phyloP scores from a whole-genome alignment of 768 basidiomycete species.

The Termitomyces sp. region DNA sequence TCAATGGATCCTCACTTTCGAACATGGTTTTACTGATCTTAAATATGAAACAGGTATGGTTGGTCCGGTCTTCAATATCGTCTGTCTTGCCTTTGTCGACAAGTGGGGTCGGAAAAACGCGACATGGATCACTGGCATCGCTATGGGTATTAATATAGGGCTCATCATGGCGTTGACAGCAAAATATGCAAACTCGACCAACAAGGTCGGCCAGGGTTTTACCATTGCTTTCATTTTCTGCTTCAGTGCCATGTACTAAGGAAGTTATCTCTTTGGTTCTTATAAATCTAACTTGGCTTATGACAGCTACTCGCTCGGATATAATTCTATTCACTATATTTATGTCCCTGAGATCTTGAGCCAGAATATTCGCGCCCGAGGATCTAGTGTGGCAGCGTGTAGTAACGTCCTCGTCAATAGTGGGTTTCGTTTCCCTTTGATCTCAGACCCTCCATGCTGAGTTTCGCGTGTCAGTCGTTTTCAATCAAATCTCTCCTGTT shows the following conservation, averaged over 20 bases:
- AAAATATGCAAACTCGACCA: not conserved
- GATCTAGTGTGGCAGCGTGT: not conserved
- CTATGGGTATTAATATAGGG: constrained; percentile 9
- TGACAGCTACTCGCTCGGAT: not conserved
- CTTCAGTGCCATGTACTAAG: not conserved
- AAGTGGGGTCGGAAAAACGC: constrained; percentile 10
- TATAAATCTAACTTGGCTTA: not conserved
- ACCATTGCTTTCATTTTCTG: constrained; percentile 7
- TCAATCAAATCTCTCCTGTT: not conserved
- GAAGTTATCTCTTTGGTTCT: not conserved
- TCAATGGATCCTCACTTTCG: not conserved
- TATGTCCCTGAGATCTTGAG: not conserved
- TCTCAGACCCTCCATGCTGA: not conserved
- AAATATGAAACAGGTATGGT: not conserved
- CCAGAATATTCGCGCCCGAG: not conserved
- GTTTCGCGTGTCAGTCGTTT: not conserved
- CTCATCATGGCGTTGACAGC: constrained; percentile 9
- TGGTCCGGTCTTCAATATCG: constrained; percentile 6
- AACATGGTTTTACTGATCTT: not conserved
- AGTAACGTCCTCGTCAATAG: not conserved
- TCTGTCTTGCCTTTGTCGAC: constrained; percentile 7
- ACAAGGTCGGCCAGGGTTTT: constrained; percentile 8
- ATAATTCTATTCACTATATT: not conserved
- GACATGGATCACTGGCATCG: constrained; percentile 9
- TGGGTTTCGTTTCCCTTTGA: not conserved